Conservation (phyloP, 2,329 filamentous ascomycete species). For the Setomelanomma holmii region DNA sequence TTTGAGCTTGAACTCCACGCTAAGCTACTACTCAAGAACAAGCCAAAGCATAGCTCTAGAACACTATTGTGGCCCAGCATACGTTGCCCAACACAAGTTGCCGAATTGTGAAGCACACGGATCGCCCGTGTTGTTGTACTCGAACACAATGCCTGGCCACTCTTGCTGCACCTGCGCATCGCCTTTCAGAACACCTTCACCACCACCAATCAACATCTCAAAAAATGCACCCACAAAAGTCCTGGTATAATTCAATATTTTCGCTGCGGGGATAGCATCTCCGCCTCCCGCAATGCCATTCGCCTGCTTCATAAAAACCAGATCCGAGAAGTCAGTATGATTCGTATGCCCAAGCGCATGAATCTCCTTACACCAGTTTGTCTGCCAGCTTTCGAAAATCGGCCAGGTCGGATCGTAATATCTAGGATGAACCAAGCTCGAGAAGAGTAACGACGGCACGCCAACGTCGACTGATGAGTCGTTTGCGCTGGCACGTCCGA, state of each 20-base stretch:
- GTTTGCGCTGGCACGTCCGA: slow-evolving; percentile 4
- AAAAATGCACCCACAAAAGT: slow-evolving; percentile 15
- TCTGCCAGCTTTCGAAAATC: slow-evolving; percentile 13
- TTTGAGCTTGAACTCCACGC: no score
- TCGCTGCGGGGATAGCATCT: slow-evolving; percentile 9
- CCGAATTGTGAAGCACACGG: not conserved
- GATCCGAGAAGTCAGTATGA: slow-evolving; percentile 22
- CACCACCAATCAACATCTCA: not conserved
- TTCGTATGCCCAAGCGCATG: slow-evolving; percentile 7
- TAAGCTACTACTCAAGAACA: no score
- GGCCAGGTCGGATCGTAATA: slow-evolving; percentile 13
- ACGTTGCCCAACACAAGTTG: not conserved
- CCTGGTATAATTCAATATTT: slow-evolving; percentile 13
- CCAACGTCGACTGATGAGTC: slow-evolving; percentile 3
- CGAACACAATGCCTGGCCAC: slow-evolving; percentile 11
- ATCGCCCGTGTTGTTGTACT: slow-evolving; percentile 6
- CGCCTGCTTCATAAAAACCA: slow-evolving; percentile 17
- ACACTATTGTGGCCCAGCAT: not conserved
- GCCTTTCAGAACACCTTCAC: not conserved
- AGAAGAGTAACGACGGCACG: slow-evolving; percentile 4
- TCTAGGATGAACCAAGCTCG: not conserved
- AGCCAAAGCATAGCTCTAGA: no score
- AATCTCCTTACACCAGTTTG: slow-evolving; percentile 13
- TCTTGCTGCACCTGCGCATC: not conserved
- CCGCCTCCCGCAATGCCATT: slow-evolving; percentile 11